These are phyloP conservation scores for Nicotiana obtusifolia DNA, from an alignment of 257 asterid species.

Conservation along the genomic window DNA sequence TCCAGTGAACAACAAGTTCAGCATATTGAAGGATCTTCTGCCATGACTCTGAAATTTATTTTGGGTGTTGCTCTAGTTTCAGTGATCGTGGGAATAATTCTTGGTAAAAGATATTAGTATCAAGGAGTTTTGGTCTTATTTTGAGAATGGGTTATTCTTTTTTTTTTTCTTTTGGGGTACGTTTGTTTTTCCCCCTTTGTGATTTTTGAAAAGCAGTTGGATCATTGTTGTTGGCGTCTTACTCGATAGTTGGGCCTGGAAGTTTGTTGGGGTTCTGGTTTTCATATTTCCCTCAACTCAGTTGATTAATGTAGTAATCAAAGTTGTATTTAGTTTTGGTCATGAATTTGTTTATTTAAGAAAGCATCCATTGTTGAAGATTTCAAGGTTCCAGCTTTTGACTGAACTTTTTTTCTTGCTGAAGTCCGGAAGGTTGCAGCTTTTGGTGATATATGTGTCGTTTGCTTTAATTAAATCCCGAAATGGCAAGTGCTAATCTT, in stretches of 20 bases:
- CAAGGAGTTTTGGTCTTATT: neutral
- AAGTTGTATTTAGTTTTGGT: slow-evolving; percentile 3
- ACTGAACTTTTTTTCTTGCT: neutral
- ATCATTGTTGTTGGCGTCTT: neutral
- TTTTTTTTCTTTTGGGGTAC: neutral
- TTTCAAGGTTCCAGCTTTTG: neutral
- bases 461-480: too few relatives aligned
- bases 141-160: neutral
- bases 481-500: too few relatives aligned
- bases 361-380: neutral
- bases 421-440: neutral
- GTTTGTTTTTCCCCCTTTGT: neutral
- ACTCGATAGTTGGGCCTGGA: neutral
- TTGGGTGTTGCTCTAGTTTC: slow-evolving; percentile 83
- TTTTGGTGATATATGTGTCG: neutral
- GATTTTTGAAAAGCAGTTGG: slow-evolving; percentile 1
- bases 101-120: slow-evolving; percentile 60
- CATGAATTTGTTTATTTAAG: neutral
- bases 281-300: neutral
- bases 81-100: slow-evolving; percentile 53
- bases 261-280: slow-evolving; percentile 10
- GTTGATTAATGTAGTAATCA: neutral
- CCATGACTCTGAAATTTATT: slow-evolving; percentile 39
- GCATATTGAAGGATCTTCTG: slow-evolving; percentile 34
- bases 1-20: slow-evolving; percentile 35